Evolutionary conservation across 1,284 basidiomycete genomes (phyloP), one percentile per base, ranked within the genome.

Genomic region (Marasmius oreades): DNA sequence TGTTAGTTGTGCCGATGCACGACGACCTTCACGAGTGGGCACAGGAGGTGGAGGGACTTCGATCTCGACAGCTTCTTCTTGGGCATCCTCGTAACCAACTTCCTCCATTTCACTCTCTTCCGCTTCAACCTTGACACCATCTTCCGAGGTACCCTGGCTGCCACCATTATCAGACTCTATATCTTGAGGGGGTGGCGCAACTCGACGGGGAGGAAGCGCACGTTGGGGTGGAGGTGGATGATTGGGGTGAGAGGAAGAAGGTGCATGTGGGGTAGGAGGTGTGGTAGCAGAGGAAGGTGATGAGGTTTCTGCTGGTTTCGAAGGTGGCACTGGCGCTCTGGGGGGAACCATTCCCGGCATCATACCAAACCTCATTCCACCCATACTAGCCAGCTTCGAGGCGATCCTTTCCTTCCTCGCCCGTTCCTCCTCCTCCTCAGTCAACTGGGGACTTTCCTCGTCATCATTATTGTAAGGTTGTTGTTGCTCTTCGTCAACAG

Each of bases 361-460:
- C 85, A 90, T 88, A 8, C 88, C 89, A 60, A 91, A 79, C 28
- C 86, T 78, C 83, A 89, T 84, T 5, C 88, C 89, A 37, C 89
- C 89, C 82, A 88, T 86, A 12, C 77, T 79, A 11, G 84, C 85
- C 55, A 91, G 69, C 67, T 85, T 85, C 20, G 84, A 79, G 11
- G 86, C 75, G 65, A 91, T 90, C 23, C 86, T 75, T 60, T 81
- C 82, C 68, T 83, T 86, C 45, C 88, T 74, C n/a, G 82, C 82
- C 42, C 73, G 73, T 62, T 90, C 86, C 50, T 83, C 83, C 59
- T 87, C 84, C 56, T 86, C 85, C 54, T 81, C 80, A 4, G 71
- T 72, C 8, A 69, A 55, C 42, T 71, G 69, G 33, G 66, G 23
- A 28, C 31, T 61, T 12, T 67, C 62, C n/a, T 70, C 66, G 28